phyloP scores from a whole-genome alignment of 139 green algal species.

The Tetradesmus obliquus region DNA sequence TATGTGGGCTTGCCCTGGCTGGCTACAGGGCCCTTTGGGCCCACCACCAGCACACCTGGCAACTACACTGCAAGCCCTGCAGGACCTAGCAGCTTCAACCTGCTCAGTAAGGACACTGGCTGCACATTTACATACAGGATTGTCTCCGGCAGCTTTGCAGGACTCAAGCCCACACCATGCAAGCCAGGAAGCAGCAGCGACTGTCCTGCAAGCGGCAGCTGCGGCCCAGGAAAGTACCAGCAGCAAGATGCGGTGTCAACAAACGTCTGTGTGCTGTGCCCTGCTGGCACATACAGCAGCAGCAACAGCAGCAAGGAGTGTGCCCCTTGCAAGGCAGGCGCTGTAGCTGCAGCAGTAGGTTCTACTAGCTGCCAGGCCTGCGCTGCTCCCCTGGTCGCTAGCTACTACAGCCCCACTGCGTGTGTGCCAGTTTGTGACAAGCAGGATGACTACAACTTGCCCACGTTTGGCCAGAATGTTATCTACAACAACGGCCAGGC shows the following conservation, averaged over 20 bases:
- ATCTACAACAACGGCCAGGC: background rate
- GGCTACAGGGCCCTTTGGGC: background rate
- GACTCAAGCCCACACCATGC: background rate
- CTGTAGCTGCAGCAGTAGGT: background rate
- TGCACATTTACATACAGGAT: background rate
- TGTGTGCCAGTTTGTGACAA: background rate
- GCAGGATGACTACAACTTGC: background rate
- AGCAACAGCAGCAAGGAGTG: background rate
- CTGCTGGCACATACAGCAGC: background rate
- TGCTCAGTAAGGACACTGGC: background rate
- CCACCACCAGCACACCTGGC: background rate
- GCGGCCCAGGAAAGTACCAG: background rate
- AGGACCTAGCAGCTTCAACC: background rate
- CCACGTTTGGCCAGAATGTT: background rate
- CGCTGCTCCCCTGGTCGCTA: background rate
- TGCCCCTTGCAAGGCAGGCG: background rate
- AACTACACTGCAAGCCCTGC: background rate
- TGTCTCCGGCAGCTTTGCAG: background rate
- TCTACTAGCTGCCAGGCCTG: background rate
- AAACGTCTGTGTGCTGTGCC: background rate
- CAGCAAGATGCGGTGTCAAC: background rate
- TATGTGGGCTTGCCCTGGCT: background rate
- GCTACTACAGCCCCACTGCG: background rate
- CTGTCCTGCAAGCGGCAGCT: constrained; percentile 1
- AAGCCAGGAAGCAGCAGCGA: background rate